A percentile compares a stretch with the other conserved stretches of the same genome.
phyloP scores from a whole-genome alignment of 78 protist species.

The Polysphondylium violaceum region DNA sequence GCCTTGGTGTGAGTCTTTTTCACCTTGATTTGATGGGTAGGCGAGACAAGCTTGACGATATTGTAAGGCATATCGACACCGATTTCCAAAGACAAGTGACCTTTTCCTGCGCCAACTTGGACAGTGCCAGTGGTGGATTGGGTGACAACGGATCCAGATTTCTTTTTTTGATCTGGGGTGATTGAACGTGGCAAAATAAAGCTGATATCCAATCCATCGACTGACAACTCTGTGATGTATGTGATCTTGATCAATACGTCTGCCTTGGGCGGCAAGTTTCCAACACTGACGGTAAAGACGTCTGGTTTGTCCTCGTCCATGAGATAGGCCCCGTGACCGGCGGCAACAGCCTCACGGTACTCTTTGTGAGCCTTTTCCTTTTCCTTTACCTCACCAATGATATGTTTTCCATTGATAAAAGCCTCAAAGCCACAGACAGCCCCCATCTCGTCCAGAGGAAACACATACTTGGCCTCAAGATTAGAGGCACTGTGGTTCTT shows the following conservation, averaged over 20 bases:
- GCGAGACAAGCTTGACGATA: constrained; percentile 37
- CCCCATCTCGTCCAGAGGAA: constrained; percentile 90
- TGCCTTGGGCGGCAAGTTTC: constrained; percentile 89
- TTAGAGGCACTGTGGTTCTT: constrained; percentile 29
- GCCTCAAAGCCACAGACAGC: constrained; percentile 95
- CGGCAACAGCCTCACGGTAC: constrained; percentile 78
- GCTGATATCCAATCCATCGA: constrained; percentile 74
- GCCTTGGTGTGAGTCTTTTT: constrained; percentile 79
- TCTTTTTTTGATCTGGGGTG: constrained; percentile 78
- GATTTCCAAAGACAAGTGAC: constrained; percentile 12
- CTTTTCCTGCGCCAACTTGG: neutral
- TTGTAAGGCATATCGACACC: constrained; percentile 64
- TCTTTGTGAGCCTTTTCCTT: constrained; percentile 90
- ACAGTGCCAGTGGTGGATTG: constrained; percentile 47
- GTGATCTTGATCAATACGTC: constrained; percentile 80
- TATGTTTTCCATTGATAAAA: constrained; percentile 82
- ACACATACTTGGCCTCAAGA: constrained; percentile 87
- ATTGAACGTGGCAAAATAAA: constrained; percentile 88
- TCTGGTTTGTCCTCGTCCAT: constrained; percentile 90
- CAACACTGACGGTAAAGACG: constrained; percentile 88
- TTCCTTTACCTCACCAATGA: constrained; percentile 89
- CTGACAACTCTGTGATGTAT: constrained; percentile 82
- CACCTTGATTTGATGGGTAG: constrained; percentile 3
- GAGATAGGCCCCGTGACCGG: constrained; percentile 90
- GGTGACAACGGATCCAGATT: constrained; percentile 20